Conservation (phyloP, 1,284 basidiomycete genomes). For the Somion occarium region DNA sequence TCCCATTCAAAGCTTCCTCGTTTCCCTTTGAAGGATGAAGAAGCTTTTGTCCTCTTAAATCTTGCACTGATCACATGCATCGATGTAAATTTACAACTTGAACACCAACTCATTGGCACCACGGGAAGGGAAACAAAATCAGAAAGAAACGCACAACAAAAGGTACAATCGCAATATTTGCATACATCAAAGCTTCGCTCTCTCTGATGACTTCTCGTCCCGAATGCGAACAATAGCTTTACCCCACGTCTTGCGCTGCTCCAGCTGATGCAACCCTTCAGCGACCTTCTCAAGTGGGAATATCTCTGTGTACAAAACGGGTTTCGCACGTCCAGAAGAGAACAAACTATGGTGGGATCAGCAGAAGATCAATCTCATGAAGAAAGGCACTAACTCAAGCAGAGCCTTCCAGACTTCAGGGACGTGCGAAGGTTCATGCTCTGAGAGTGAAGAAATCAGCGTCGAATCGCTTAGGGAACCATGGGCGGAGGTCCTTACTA, state of each 20-base stretch:
- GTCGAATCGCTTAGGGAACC: too few species aligned
- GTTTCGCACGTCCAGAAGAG: constrained; percentile 58
- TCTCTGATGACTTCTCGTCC: constrained; percentile 26
- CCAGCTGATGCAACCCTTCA: constrained; percentile 69
- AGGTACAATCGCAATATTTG: too few species aligned
- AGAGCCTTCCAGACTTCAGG: constrained; percentile 73
- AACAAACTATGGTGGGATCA: constrained; percentile 48
- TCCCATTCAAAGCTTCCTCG: too few species aligned
- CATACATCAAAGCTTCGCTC: background rate
- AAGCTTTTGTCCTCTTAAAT: too few species aligned
- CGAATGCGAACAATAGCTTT: constrained; percentile 77
- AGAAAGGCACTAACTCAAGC: constrained; percentile 45
- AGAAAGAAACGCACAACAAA: too few species aligned
- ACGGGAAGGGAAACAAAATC: too few species aligned
- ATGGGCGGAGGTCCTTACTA: too few species aligned
- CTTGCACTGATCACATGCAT: too few species aligned
- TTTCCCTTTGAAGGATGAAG: too few species aligned
- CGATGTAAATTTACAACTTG: too few species aligned
- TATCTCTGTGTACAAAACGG: constrained; percentile 69
- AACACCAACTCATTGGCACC: too few species aligned
- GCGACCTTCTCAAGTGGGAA: constrained; percentile 58
- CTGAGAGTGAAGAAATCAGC: too few species aligned
- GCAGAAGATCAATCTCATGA: background rate
- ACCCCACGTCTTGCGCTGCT: constrained; percentile 88
- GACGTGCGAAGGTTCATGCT: constrained; percentile 63